Base-by-base conservation (phyloP, 2,329 filamentous ascomycete species). In the Trichoderma koningii region DNA sequence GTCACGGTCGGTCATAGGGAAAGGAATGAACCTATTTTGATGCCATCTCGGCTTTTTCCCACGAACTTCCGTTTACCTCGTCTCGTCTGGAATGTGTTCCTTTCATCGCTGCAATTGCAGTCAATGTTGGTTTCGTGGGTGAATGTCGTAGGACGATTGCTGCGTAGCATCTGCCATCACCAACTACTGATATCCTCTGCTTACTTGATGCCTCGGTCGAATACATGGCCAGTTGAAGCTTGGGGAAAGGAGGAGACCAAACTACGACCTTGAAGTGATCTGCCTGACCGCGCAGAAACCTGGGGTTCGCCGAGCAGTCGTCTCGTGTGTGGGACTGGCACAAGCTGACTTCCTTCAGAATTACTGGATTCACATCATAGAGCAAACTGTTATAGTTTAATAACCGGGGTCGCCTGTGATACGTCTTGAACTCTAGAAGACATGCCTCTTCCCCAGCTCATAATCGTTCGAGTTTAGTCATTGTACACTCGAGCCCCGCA, bases 1-100 rank as follows among this genome's bases (percentile, higher is more conserved):
- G 75, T 78, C 77, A 79, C 75, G 80, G 74, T 76, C 72, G 75
- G 79, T 78, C 76, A 77, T 76, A 79, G 76, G 79, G 79, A 80
- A 81, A 66, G 53, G 64, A 62, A 66, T 64, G 55, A 55, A 66
- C 44, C 61, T 57, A 65, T 74, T 70, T 71, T 74, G 72, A 76
- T 73, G 72, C 72, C 73, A 71, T 71, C 66, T 63, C 51, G 30
- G 47, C 41, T 47, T 50, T 50, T 42, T 48, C 23, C n/a, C 48
- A 26, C 26, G 21, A 62, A 48, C 23, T 14, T 52, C 48, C 63
- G 66, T 28, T 38, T 44, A n/a, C 14, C n/a, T 21, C 28, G 14
- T 50, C 30, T 42, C 23, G 30, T 34, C 53, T 26, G 26, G n/a
- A 17, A n/a, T 34, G 15, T 9, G 10, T 3, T 38, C 45, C 41